Conservation (phyloP, 306 rosid genomes). For the Cucurbita ficifolia region DNA sequence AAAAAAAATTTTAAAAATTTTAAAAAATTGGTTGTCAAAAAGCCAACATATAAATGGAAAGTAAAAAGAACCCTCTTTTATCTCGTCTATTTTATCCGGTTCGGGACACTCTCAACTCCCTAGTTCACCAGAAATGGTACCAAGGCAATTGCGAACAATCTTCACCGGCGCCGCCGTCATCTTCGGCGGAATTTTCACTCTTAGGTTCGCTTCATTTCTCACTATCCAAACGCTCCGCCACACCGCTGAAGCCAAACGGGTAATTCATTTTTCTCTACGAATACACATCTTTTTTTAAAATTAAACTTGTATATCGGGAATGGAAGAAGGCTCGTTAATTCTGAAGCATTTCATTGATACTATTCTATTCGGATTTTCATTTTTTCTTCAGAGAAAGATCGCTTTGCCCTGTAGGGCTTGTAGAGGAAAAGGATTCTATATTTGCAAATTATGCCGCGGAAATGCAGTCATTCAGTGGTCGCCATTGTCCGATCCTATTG, state of each 20-base stretch:
- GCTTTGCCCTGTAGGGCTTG: slow-evolving; percentile 60
- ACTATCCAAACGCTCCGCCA: slow-evolving; percentile 40
- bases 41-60: not conserved
- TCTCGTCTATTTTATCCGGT: not conserved
- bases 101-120: not conserved
- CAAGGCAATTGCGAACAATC: slow-evolving; percentile 26
- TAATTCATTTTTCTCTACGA: slow-evolving; percentile 6
- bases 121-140: slow-evolving; percentile 15
- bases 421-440: slow-evolving; percentile 69
- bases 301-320: not conserved
- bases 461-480: slow-evolving; percentile 69
- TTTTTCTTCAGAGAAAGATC: slow-evolving; percentile 31
- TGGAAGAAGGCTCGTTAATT: not conserved
- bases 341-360: not conserved
- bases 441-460: slow-evolving; percentile 76
- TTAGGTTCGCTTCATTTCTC: slow-evolving; percentile 48
- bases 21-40: too few species aligned
- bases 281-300: not conserved
- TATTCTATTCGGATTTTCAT: not conserved
- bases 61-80: not conserved
- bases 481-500: slow-evolving; percentile 72
- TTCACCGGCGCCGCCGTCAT: slow-evolving; percentile 32
- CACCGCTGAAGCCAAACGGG: slow-evolving; percentile 55
- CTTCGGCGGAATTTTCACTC: slow-evolving; percentile 42
- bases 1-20: too few species aligned